Evolutionary conservation across 495 filamentous ascomycete genomes (phyloP), one percentile per base, ranked within the genome.

Genomic region (Lasiosphaeria miniovina): DNA sequence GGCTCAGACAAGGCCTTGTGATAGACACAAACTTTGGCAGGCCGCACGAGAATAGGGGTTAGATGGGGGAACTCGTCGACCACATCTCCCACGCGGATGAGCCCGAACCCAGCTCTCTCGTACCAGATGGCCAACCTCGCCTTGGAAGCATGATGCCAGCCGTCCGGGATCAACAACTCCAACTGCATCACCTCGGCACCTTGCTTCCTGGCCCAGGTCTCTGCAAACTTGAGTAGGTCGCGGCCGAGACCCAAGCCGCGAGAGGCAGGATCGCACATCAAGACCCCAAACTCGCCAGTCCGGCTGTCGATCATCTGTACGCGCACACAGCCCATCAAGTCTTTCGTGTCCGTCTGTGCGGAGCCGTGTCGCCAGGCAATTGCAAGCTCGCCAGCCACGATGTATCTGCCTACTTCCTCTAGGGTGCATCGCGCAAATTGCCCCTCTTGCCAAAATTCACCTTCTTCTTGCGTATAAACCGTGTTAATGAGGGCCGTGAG

Each of bases 181-280:
- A 59, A 11, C 57, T 59, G 49, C 57, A 59, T 59, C 57, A 35
- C 34, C 14, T 17, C 46, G 36, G 15, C 57, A 1, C 57, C 57
- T 12, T 35, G 50, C 1, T 52, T 9, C 24, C n/a, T 59, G 11
- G 57, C 8, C 48, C 48, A 59, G 9, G 6, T 14, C 36, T 59
- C 57, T 2, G 57, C 57, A 31, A 59, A 59, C 6, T 7, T 17
- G 17, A 59, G 3, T 14, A 59, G 11, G 11, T 53, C 48, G 46
- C 36, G 24, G 0, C 57, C 57, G 14, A 59, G 36, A 3, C 57
- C 57, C 7, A 15, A 32, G 1, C 57, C 57, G 6, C 49, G 57
- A 24, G 32, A 59, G 3, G 36, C 35, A 17, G 46, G 57, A 8
- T 35, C 36, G 31, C 57, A 52, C 14, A 49, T 36, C 4, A 59